Percentiles rank a stretch among this genome's conserved stretches.
Conservation (phyloP, 2,329 filamentous ascomycete species). For the Dothideomycetidae sp. region DNA sequence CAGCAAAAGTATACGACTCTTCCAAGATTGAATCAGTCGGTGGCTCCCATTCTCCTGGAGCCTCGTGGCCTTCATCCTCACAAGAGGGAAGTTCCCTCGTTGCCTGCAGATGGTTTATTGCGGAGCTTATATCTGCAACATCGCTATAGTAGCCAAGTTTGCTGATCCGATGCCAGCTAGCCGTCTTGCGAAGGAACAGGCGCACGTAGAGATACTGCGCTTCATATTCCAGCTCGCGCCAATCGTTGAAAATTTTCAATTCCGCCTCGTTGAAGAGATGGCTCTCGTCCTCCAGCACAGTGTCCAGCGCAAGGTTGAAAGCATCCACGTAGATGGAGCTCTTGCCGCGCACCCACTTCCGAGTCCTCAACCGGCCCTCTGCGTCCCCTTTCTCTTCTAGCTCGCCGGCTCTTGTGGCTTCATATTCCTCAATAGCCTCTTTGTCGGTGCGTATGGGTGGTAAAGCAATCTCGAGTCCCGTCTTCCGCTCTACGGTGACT, state of each 20-base stretch:
- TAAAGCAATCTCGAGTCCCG: constrained; percentile 57
- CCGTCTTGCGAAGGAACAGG: constrained; percentile 81
- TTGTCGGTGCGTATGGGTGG: constrained; percentile 52
- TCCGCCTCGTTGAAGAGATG: constrained; percentile 79
- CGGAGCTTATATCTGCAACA: constrained; percentile 56
- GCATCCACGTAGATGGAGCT: constrained; percentile 95
- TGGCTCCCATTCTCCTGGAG: constrained; percentile 36
- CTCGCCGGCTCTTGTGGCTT: constrained; percentile 49
- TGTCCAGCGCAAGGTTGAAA: constrained; percentile 83
- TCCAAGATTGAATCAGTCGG: constrained; percentile 37
- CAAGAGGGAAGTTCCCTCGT: constrained; percentile 40
- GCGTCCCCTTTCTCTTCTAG: constrained; percentile 22
- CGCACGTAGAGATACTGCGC: constrained; percentile 90
- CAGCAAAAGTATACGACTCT: constrained; percentile 60
- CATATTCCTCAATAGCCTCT: constrained; percentile 66
- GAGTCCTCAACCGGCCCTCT: constrained; percentile 40
- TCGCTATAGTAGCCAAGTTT: constrained; percentile 70
- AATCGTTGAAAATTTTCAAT: constrained; percentile 58
- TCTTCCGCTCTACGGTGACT: constrained; percentile 34
- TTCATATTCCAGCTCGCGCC: constrained; percentile 63
- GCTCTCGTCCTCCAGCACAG: constrained; percentile 74
- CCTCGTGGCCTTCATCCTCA: constrained; percentile 22
- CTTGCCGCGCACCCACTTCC: constrained; percentile 57
- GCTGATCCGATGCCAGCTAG: constrained; percentile 74
- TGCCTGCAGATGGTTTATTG: constrained; percentile 51